phyloP scores from a whole-genome alignment of 257 asterid species.

The Orobanche coerulescens region DNA sequence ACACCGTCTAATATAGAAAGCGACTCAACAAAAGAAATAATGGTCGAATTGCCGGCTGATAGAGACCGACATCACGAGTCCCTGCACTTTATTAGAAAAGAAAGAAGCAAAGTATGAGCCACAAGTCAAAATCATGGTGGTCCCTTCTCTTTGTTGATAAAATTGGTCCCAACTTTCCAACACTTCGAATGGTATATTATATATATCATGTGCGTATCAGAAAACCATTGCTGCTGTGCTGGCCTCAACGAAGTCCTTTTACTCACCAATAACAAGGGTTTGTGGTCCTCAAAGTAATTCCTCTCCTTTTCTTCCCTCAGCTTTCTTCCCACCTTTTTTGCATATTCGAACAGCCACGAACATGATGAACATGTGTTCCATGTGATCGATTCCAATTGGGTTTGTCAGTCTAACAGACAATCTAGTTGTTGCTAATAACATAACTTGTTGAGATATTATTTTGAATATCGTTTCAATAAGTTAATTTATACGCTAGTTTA shows the following conservation, averaged over 20 bases:
- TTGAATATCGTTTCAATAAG: no score
- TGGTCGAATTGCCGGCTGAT: conserved; percentile 15
- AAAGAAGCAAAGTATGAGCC: conserved; percentile 19
- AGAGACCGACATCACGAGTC: conserved; percentile 29
- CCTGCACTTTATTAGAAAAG: conserved; percentile 16
- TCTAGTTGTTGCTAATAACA: no score
- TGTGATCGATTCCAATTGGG: conserved; percentile 16
- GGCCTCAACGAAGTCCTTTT: not conserved
- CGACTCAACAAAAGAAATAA: not conserved
- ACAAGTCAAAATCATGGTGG: conserved; percentile 23
- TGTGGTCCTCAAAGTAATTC: conserved; percentile 24
- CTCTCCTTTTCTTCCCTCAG: not conserved
- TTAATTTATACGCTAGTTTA: no score
- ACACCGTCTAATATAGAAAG: no score
- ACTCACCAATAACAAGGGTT: not conserved
- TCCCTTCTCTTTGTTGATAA: conserved; percentile 15
- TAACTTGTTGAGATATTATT: no score
- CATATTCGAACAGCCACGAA: conserved; percentile 17
- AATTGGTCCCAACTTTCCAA: conserved; percentile 11
- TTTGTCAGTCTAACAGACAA: no score
- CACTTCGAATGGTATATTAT: not conserved
- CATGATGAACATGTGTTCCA: conserved; percentile 29
- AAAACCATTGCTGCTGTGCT: conserved; percentile 9
- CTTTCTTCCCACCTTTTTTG: not conserved
- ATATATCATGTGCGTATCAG: not conserved